Percentiles rank a stretch among this genome's conserved stretches.
Evolutionary conservation across 2,329 filamentous ascomycete genomes (phyloP).

Genomic region (Diaporthe citriasiana): DNA sequence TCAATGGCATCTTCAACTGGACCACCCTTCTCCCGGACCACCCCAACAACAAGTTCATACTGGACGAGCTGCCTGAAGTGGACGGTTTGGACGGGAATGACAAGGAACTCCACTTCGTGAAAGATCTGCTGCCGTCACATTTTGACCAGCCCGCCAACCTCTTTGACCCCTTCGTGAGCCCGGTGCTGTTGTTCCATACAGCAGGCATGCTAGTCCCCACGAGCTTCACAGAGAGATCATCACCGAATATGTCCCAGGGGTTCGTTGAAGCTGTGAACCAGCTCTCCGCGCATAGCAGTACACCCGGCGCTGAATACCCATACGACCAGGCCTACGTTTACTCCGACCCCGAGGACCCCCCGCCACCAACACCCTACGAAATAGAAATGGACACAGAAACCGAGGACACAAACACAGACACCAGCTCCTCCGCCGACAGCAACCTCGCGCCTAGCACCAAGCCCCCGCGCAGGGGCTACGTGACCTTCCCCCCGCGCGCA

Average conservation of each 20-base stretch:
- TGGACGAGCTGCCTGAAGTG: conserved; percentile 41
- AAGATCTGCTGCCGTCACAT: conserved; percentile 55
- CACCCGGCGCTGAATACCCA: neutral
- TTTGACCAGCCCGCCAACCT: conserved; percentile 64
- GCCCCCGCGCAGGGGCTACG: conserved; percentile 56
- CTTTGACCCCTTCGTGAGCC: conserved; percentile 73
- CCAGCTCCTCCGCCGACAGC: neutral
- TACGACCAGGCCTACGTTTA: conserved; percentile 39
- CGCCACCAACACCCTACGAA: conserved; percentile 21
- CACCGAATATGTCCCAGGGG: neutral
- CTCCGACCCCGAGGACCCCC: conserved; percentile 38
- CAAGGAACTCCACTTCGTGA: conserved; percentile 54
- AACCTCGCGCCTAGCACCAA: conserved; percentile 42
- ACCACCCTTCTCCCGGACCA: conserved; percentile 71
- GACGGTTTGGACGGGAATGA: conserved; percentile 50
- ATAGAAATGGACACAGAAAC: neutral
- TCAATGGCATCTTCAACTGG: conserved; percentile 76
- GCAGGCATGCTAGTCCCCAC: conserved; percentile 62
- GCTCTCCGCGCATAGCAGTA: neutral
- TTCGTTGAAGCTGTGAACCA: neutral
- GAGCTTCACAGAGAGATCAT: conserved; percentile 53
- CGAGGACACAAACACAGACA: conserved; percentile 6
- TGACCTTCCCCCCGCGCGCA: conserved; percentile 63
- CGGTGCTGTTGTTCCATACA: conserved; percentile 70
- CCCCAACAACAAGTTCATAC: conserved; percentile 54